These are phyloP conservation scores for Acacia melanoxylon DNA, from an alignment of 306 rosid species.

Conservation along the genomic window DNA sequence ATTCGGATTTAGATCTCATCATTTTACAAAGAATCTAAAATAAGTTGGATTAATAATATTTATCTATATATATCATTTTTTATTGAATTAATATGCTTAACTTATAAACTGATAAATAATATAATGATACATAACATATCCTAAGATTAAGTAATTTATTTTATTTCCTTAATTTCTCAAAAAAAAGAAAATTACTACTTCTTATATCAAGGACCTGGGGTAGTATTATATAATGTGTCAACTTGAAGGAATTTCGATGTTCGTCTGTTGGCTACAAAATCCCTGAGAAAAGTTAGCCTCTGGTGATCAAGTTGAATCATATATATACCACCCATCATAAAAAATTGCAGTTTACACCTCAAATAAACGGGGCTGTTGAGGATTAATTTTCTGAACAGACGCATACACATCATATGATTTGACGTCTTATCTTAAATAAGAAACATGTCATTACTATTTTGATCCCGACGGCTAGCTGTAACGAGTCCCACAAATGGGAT, in stretches of 20 bases:
- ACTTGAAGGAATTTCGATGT: conserved; percentile 64
- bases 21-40: not conserved
- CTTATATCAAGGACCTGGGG: too few species aligned
- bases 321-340: conserved; percentile 28
- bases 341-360: not conserved
- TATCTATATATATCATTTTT: too few species aligned
- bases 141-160: too few species aligned
- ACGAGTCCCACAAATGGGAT: too few species aligned
- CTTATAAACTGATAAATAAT: too few species aligned
- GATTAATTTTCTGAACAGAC: not conserved
- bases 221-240: conserved; percentile 49
- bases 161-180: too few species aligned
- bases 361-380: not conserved
- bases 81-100: too few species aligned
- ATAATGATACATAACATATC: too few species aligned
- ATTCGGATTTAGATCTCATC: not conserved
- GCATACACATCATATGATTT: not conserved
- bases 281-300: too few species aligned
- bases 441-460: not conserved
- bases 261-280: conserved; percentile 25
- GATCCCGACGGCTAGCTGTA: not conserved
- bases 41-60: not conserved
- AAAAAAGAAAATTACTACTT: rapidly evolving
- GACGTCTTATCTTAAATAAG: not conserved
- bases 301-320: conserved; percentile 4